These are phyloP conservation scores for Claviceps sp. DNA, from an alignment of 2,329 filamentous ascomycete genomes.

Conservation along the genomic window DNA sequence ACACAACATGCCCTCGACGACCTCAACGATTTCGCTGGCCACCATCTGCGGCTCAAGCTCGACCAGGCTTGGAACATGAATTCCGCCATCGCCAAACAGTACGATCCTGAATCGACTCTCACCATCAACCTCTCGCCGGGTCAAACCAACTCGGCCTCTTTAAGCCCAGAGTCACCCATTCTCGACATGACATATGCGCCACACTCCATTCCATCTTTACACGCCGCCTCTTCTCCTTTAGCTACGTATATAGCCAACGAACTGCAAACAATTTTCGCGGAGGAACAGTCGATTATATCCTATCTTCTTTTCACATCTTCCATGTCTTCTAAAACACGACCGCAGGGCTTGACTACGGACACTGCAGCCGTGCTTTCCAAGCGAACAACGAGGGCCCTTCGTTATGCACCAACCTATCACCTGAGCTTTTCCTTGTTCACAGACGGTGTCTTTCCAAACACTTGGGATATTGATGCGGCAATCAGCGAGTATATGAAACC, in stretches of 20 bases:
- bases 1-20: conserved; percentile 80
- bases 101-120: conserved; percentile 42
- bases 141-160: conserved; percentile 43
- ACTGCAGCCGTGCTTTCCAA: conserved; percentile 43
- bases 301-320: conserved; percentile 53
- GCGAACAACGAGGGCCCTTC: conserved; percentile 74
- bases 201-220: conserved; percentile 51
- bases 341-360: conserved; percentile 34
- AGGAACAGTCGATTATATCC: conserved; percentile 79
- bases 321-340: conserved; percentile 32
- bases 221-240: conserved; percentile 57
- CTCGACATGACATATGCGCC: conserved; percentile 68
- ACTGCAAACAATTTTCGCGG: conserved; percentile 64
- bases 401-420: conserved; percentile 88
- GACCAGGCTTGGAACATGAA: conserved; percentile 12
- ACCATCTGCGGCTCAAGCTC: conserved; percentile 51
- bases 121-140: conserved; percentile 58
- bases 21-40: conserved; percentile 71
- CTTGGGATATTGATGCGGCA: conserved; percentile 81
- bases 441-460: conserved; percentile 60
- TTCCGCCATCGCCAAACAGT: conserved; percentile 18
- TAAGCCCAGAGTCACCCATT: conserved; percentile 56
- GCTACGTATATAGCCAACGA: conserved; percentile 68
- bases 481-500: conserved; percentile 71
- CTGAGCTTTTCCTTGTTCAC: conserved; percentile 93